Evolutionary conservation across 2,329 filamentous ascomycete species (phyloP).

Genomic region (Penicillium corylophilum): DNA sequence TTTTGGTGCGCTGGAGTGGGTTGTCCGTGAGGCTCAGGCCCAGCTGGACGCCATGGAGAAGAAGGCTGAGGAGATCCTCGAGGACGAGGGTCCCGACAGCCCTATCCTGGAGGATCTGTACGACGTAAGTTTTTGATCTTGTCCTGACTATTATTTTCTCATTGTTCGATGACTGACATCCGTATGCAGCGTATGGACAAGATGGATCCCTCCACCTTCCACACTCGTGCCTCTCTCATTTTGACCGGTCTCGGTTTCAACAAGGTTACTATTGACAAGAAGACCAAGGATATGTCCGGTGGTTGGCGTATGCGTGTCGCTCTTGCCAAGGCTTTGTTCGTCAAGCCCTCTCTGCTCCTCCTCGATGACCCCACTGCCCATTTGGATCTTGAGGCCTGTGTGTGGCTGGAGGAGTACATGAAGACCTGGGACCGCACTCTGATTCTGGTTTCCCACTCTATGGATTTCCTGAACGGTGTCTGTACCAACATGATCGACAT

Average conservation of each 20-base stretch:
- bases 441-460: constrained; percentile 92
- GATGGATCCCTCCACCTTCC: constrained; percentile 97
- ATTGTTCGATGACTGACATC: constrained; percentile 22
- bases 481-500: constrained; percentile 99
- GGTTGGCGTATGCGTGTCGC: constrained; percentile 99
- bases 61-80: constrained; percentile 83
- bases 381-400: constrained; percentile 98
- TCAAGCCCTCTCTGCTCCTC: constrained; percentile 91
- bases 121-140: constrained; percentile 64
- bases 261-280: constrained; percentile 96
- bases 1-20: constrained; percentile 92
- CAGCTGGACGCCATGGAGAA: constrained; percentile 89
- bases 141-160: neutral
- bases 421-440: constrained; percentile 99
- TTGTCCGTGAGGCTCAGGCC: constrained; percentile 88
- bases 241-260: constrained; percentile 99
- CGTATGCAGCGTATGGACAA: constrained; percentile 80
- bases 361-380: constrained; percentile 98
- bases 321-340: constrained; percentile 94
- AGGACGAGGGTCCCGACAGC: constrained; percentile 88
- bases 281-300: constrained; percentile 99
- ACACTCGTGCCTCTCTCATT: constrained; percentile 92
- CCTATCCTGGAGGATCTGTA: constrained; percentile 91
- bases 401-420: constrained; percentile 99
- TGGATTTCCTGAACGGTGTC: constrained; percentile 99